Conservation (phyloP, 768 basidiomycete species). For the Boletus pseudopeckii region DNA sequence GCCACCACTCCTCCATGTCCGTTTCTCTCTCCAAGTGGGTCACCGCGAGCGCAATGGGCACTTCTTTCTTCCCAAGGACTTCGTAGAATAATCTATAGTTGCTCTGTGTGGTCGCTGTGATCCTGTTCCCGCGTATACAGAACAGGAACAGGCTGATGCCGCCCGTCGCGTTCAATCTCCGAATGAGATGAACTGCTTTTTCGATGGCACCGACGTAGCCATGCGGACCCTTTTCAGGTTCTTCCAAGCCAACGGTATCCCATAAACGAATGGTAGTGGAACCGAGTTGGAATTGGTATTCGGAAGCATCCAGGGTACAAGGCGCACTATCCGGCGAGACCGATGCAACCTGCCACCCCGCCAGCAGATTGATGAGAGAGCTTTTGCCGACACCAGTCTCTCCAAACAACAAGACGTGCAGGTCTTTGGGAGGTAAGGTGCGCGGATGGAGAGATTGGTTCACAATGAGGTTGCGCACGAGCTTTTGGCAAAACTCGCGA, state of each 20-base stretch:
- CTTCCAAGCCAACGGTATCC: slow-evolving; percentile 35
- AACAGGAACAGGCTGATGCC: slow-evolving; percentile 42
- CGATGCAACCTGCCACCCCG: slow-evolving; percentile 23
- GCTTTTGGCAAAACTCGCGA: slow-evolving; percentile 16
- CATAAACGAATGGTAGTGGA: slow-evolving; percentile 25
- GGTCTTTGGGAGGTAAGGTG: slow-evolving; percentile 17
- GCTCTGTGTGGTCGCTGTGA: slow-evolving; percentile 27
- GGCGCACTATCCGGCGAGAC: slow-evolving; percentile 25
- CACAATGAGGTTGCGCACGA: slow-evolving; percentile 18
- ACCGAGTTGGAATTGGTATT: slow-evolving; percentile 29
- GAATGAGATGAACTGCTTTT: slow-evolving; percentile 34
- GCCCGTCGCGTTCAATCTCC: slow-evolving; percentile 24
- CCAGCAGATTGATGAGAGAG: slow-evolving; percentile 29
- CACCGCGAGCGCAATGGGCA: slow-evolving; percentile 38
- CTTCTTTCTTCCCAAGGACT: slow-evolving; percentile 29
- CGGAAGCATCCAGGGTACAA: slow-evolving; percentile 32
- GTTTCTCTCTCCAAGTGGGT: slow-evolving; percentile 37
- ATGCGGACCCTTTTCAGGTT: slow-evolving; percentile 19
- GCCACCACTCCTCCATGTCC: slow-evolving; percentile 36
- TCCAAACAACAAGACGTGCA: slow-evolving; percentile 40
- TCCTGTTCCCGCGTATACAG: slow-evolving; percentile 38
- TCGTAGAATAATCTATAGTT: slow-evolving; percentile 26
- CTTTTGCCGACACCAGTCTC: slow-evolving; percentile 30
- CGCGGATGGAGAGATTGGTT: slow-evolving; percentile 14
- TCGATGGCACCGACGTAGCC: slow-evolving; percentile 28